phyloP scores from a whole-genome alignment of 108 stramenopile species.

The Chaetoceros muelleri region DNA sequence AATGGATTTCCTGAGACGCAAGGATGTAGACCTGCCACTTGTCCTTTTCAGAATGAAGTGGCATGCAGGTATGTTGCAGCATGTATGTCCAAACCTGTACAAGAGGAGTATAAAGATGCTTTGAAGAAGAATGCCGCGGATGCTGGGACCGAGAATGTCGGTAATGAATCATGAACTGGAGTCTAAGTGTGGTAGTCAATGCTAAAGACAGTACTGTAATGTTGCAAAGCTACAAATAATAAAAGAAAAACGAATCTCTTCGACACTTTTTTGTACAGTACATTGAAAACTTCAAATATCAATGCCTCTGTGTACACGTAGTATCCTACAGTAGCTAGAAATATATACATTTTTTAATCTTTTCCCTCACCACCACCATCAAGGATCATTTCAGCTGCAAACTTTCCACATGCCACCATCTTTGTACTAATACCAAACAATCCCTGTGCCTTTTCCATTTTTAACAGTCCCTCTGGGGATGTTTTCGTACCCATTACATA shows the following conservation, averaged over 20 bases:
- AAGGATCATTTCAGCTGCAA: slow-evolving; percentile 10
- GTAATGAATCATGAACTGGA: too few relatives aligned
- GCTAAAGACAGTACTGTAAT: too few relatives aligned
- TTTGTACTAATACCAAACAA: slow-evolving; percentile 47
- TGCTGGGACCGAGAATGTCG: too few relatives aligned
- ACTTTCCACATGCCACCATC: slow-evolving; percentile 63
- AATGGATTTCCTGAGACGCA: slow-evolving; percentile 19
- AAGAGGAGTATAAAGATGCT: slow-evolving; percentile 30
- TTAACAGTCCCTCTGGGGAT: slow-evolving; percentile 40
- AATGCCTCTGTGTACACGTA: too few relatives aligned
- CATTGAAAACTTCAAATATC: too few relatives aligned
- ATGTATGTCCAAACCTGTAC: slow-evolving; percentile 27
- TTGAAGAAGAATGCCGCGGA: slow-evolving; percentile 27
- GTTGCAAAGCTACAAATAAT: too few relatives aligned
- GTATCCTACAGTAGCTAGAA: too few relatives aligned
- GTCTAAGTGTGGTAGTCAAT: too few relatives aligned
- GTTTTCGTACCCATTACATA: slow-evolving; percentile 16
- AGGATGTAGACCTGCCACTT: slow-evolving; percentile 43
- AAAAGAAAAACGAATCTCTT: too few relatives aligned
- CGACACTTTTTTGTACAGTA: too few relatives aligned
- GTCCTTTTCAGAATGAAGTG: slow-evolving; percentile 49
- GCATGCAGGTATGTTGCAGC: slow-evolving; percentile 49
- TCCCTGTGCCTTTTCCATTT: slow-evolving; percentile 64
- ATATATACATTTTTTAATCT: too few relatives aligned
- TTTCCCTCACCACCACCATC: too few relatives aligned